Base-by-base conservation (phyloP, 495 filamentous ascomycete species). In the Aspergillus bridgeri region DNA sequence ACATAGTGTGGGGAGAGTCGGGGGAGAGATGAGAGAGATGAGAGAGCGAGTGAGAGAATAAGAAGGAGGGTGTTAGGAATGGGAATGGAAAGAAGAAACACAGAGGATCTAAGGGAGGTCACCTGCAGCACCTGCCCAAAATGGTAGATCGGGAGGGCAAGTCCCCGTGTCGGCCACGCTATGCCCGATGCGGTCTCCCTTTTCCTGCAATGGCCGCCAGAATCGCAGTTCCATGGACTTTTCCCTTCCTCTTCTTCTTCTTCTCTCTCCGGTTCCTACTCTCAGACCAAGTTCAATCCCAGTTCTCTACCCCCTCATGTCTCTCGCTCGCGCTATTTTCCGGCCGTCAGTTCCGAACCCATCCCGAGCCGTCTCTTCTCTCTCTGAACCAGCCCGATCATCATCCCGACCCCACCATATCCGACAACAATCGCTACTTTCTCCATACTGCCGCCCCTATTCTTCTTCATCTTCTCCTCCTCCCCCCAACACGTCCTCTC, bases 401-500 rank as follows among this genome's bases (percentile, higher is more conserved):
- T 25, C 52, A 46, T 15, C 33, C 51, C 38, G 33, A 46, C 60
- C 43, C 54, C 51, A 59, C 57, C 43, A 48, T 18, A 11, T 56
- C 44, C 46, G 45, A 42, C 54, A 49, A 43, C 52, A 54, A 9
- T 38, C 43, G 13, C 23, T 5, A 48, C 51, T 46, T 48, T 24
- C 20, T 51, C 57, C 51, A 48, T 56, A 48, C 38, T 24, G 42
- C 38, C 58, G 52, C 50, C 56, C 49, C 60, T 60, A 60, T 56
- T 60, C 60, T 46, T 29, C 33, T 22, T 49, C 42, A 7, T 29
- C 27, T 29, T 29, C 52, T 54, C 51, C 5, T 60, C 58, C 47
- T 59, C 62, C 20, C 44, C 38, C 53, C 33, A 9, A 49, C 51
- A 44, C 58, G 17, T 51, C 56, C 52, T 67, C 67, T 24, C 62